Base-by-base conservation (phyloP, 495 filamentous ascomycete species). In the Parachaetomium inaequale region DNA sequence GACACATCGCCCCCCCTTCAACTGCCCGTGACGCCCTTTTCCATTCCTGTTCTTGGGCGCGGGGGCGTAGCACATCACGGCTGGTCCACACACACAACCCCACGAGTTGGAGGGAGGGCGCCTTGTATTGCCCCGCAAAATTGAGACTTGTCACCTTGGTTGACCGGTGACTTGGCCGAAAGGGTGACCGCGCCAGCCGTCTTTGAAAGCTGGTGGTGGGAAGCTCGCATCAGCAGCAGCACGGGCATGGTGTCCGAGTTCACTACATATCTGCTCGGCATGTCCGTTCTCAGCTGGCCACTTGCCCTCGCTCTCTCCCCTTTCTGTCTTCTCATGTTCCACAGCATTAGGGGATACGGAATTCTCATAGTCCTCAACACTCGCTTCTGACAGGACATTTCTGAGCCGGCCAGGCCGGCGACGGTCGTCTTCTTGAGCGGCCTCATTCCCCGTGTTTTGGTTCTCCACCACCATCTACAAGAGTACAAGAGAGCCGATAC, bases 341-440 rank as follows among this genome's bases (percentile, higher is more conserved):
- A 68, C 56, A 53, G 21, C 61, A 58, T 47, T 46, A 52, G 45
- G 58, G 51, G 50, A 52, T 59, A 49, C 43, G 12, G 21, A 28
- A 19, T 43, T 7, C 43, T 51, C 62, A 21, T 38, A 25, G n/a
- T 23, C 54, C 49, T 34, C 36, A 19, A 61, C 64, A 53, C 47
- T 68, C 66, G 46, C 63, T 67, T 66, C 50, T 62, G 61, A 61
- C 34, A 67, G 46, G 55, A 59, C 28, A 45, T 42, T 54, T 59
- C 62, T 70, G 72, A 68, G 71, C 72, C 72, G 69, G 72, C 72
- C 29, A 64, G 63, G 65, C 70, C 72, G 70, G 72, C 68, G 46
- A 38, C 42, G 15, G 17, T 53, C 46, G 56, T 50, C 54, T 51
- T 61, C 64, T 12, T 38, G 15, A 26, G 21, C 49, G 5, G 28